Evolutionary conservation across 1,139 yeast species (phyloP).

Genomic region (Saccharomycopsis crataegensis): DNA sequence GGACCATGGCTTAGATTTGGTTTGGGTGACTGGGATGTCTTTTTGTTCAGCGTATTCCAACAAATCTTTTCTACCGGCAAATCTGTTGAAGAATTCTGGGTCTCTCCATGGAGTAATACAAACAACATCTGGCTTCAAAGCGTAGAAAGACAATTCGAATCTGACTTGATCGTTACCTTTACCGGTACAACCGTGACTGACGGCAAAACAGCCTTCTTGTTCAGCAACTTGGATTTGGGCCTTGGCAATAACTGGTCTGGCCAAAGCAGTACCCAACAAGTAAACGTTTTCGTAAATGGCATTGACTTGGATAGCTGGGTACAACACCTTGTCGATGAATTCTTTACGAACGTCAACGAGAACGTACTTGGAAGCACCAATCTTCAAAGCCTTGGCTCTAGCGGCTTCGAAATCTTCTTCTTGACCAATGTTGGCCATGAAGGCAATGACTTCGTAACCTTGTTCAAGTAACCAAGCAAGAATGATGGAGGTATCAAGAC

Average conservation of each 20-base stretch:
- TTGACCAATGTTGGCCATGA: conserved; percentile 96
- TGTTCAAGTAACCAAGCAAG: conserved; percentile 96
- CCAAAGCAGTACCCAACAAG: conserved; percentile 91
- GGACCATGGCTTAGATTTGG: conserved; percentile 99
- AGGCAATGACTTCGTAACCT: conserved; percentile 97
- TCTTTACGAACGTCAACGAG: conserved; percentile 92
- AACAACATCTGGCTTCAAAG: conserved; percentile 91
- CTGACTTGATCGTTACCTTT: conserved; percentile 99
- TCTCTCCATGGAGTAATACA: conserved; percentile 99
- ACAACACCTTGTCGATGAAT: conserved; percentile 83
- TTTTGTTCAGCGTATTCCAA: conserved; percentile 88
- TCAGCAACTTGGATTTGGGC: conserved; percentile 97
- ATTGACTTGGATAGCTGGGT: conserved; percentile 94
- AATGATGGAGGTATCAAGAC: conserved; percentile 95
- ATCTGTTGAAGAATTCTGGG: conserved; percentile 88
- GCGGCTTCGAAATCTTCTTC: conserved; percentile 99
- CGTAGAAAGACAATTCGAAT: conserved; percentile 93
- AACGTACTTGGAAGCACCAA: conserved; percentile 95
- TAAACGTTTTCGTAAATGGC: conserved; percentile 97
- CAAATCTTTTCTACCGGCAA: conserved; percentile 95
- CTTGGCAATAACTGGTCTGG: conserved; percentile 97
- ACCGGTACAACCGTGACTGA: conserved; percentile 98
- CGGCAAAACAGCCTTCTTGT: conserved; percentile 96
- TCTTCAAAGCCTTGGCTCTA: conserved; percentile 88
- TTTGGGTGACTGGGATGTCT: conserved; percentile 91